Evolutionary conservation across 2,329 filamentous ascomycete species (phyloP).

Genomic region (Venturia asperata): DNA sequence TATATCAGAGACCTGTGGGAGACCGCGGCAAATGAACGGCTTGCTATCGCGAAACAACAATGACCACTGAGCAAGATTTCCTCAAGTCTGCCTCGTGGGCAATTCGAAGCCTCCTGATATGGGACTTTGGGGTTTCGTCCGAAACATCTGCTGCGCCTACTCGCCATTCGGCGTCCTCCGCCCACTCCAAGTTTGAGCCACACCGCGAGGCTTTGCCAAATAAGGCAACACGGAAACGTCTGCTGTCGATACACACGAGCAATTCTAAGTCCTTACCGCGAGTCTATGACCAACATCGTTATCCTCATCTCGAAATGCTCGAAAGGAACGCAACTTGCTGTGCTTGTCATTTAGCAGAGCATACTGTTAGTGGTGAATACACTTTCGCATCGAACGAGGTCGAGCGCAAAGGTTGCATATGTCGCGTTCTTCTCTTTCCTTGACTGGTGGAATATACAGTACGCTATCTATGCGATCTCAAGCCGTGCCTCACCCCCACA

Average conservation of each 20-base stretch:
- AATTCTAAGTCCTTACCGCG: neutral
- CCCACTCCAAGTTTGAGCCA: neutral
- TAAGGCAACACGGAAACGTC: neutral
- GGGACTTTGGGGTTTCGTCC: neutral
- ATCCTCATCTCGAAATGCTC: neutral
- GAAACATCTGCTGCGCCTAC: neutral
- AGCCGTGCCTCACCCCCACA: conserved; percentile 1
- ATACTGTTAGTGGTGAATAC: too few relatives aligned
- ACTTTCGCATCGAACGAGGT: neutral
- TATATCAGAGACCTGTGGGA: neutral
- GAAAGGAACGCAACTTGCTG: neutral
- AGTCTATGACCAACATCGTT: neutral
- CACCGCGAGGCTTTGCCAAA: neutral
- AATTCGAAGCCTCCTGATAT: neutral
- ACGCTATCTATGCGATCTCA: neutral
- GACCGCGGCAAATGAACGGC: neutral
- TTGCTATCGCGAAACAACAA: neutral
- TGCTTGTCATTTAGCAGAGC: neutral
- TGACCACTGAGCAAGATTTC: neutral
- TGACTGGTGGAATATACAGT: neutral
- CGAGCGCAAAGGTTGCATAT: neutral
- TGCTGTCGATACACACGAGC: neutral
- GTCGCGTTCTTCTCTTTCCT: neutral
- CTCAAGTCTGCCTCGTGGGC: neutral
- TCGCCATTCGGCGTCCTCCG: conserved; percentile 9